Evolutionary conservation across 768 basidiomycete genomes (phyloP).

Genomic region (Daedaleopsis sinensis): DNA sequence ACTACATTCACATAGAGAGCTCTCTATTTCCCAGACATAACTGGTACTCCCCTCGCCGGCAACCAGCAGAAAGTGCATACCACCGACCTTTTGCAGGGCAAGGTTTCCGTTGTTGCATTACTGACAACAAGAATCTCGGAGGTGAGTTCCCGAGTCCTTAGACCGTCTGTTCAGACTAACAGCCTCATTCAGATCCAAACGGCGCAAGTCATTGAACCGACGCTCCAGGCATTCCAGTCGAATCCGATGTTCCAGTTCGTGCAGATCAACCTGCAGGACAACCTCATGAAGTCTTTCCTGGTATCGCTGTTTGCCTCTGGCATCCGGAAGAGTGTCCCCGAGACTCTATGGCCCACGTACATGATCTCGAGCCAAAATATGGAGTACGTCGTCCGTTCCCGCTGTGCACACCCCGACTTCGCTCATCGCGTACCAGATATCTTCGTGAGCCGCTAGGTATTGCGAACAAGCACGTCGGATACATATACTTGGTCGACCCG

Average conservation of each 20-base stretch:
- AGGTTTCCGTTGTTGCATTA: conserved; percentile 80
- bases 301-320: conserved; percentile 82
- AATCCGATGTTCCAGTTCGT: conserved; percentile 72
- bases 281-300: conserved; percentile 88
- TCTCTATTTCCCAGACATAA: conserved; percentile 87
- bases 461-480: conserved; percentile 89
- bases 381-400: conserved; percentile 42
- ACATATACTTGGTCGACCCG: conserved; percentile 89
- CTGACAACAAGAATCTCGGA: conserved; percentile 88
- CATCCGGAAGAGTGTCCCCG: conserved; percentile 68
- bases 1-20: conserved; percentile 63
- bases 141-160: conserved; percentile 43
- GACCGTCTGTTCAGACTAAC: neutral
- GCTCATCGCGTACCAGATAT: conserved; percentile 39
- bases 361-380: conserved; percentile 82
- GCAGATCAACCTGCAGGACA: conserved; percentile 94
- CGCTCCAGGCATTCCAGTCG: conserved; percentile 51
- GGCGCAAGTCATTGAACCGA: conserved; percentile 64
- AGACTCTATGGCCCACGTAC: conserved; percentile 68
- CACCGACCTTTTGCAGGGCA: conserved; percentile 73
- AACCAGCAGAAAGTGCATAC: conserved; percentile 62
- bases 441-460: conserved; percentile 84
- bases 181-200: conserved; percentile 65
- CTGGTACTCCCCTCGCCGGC: conserved; percentile 66
- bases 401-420: no score